Evolutionary conservation across 352 stramenopile species (phyloP), one percentile per base, ranked within the genome.

Genomic region (Phytophthora pistaciae): DNA sequence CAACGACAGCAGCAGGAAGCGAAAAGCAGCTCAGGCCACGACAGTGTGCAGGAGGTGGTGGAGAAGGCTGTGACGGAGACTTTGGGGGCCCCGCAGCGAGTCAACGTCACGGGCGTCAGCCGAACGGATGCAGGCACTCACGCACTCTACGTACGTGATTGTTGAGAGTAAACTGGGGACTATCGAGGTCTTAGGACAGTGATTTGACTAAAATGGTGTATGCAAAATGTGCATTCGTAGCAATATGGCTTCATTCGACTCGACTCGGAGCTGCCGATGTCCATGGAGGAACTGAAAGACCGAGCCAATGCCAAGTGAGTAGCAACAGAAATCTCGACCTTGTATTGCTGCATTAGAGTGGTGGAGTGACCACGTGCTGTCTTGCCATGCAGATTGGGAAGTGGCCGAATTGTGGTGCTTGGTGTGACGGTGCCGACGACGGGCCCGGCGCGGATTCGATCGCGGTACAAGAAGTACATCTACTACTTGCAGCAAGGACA

Each of bases 401-500:
- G 31, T 7, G 77, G 77, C 7, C 70, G 68, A 10, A 78, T 96
- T 20, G 74, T 85, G 10, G 74, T 94, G 5, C 80, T 91, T 13
- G 63, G 60, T 0, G 77, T 95, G 14, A 80, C 60, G 20, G 66
- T 70, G 2, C 68, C 66, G 8, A 69, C 65, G 16, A 74, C 66
- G n/a, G 58, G 74, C 31, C 82, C 80, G 3, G 79, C 79, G 33
- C 87, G 88, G 25, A 93, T 93, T 66, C 88, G 88, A 6, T 95
- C 90, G 40, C 82, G 81, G 21, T 92, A 88, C 81, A 96, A 96
- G 65, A 94, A 95, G 77, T 96, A 96, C 70, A 79, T 96, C 46
- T 96, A 96, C 82, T 96, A 96, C 73, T 81, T 96, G 74, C 88
- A 96, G 60, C 90, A 96, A 75, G 90, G 88, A 3, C 61, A 88